Conservation (phyloP, 139 green algal genomes). For the Desmodesmus armatus region DNA sequence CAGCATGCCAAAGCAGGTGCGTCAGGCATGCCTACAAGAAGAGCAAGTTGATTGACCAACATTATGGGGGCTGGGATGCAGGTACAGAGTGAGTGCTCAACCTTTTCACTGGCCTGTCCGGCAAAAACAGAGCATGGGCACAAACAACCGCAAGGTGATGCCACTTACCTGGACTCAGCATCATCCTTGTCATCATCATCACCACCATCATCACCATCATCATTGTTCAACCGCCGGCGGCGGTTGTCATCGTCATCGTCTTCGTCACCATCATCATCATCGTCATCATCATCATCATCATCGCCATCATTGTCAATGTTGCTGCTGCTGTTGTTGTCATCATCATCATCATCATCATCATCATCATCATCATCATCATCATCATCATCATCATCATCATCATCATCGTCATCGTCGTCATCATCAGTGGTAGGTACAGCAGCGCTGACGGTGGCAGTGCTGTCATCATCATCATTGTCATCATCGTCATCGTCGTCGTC, state of each 20-base stretch:
- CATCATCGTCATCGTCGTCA: too few species aligned
- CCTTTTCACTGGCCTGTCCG: too few species aligned
- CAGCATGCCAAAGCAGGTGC: too few species aligned
- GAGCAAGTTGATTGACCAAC: too few species aligned
- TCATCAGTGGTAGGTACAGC: too few species aligned
- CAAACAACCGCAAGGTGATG: too few species aligned
- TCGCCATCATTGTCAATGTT: not conserved
- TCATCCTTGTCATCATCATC: too few species aligned
- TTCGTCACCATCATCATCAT: not conserved
- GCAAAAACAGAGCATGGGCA: too few species aligned
- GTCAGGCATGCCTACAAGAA: too few species aligned
- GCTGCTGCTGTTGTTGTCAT: not conserved
- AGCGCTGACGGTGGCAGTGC: not conserved
- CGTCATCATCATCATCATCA: not conserved
- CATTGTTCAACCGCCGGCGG: not conserved
- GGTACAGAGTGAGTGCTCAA: too few species aligned
- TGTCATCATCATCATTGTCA: not conserved
- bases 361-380: not conserved
- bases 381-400: slow-evolving; percentile 3
- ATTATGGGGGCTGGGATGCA: too few species aligned
- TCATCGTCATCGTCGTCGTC: not conserved
- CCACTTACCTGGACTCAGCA: too few species aligned
- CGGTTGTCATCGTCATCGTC: not conserved
- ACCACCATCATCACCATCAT: not conserved
- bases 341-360: not conserved